Evolutionary conservation across 1,284 basidiomycete species (phyloP), one percentile per base, ranked within the genome.

Genomic region (Trichosporon inkin): DNA sequence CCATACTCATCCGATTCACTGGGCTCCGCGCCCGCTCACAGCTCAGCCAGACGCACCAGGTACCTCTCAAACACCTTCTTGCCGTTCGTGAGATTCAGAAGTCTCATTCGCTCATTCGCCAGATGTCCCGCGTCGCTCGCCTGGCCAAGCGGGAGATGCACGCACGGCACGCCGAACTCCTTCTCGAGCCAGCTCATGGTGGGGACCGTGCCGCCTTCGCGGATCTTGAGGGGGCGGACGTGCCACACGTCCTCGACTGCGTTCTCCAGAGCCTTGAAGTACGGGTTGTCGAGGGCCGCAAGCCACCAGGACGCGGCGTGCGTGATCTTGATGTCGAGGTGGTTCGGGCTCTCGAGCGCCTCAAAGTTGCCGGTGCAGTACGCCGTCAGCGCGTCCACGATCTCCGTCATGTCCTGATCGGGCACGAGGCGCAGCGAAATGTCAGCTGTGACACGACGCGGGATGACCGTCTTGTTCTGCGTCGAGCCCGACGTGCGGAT

Each of bases 241-340:
- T 86, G 86, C 93, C 92, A 96, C 68, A 94, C 90, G 51, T 90
- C 86, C 61, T 83, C 81, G 0, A 97, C 85, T 10, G 92, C 88
- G 39, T 81, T 80, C 73, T 92, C 89, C 19, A 98, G 82, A 0
- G 89, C 87, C 66, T 85, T 83, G 80, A 93, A 92, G 84, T 89
- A 95, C 2, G 83, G 82, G 62, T 87, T 87, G 55, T 90, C 84
- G 28, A 92, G 82, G 53, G 88, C 85, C 0, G 93, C 92, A 1
- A 97, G 82, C 95, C 95, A 99, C 93, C 94, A 99, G 70, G 93
- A 88, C 0, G 92, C 93, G 1, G 85, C 87, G 65, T 92, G 89
- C 51, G 89, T 86, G 53, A 97, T 85, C 28, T 80, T 81, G 53
- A 94, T 89, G 62, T 86, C 80, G n/a, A 93, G 79, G 37, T 76